These are phyloP conservation scores for Carallia pectinifolia DNA, from an alignment of 345 rosid genomes.

Conservation along the genomic window DNA sequence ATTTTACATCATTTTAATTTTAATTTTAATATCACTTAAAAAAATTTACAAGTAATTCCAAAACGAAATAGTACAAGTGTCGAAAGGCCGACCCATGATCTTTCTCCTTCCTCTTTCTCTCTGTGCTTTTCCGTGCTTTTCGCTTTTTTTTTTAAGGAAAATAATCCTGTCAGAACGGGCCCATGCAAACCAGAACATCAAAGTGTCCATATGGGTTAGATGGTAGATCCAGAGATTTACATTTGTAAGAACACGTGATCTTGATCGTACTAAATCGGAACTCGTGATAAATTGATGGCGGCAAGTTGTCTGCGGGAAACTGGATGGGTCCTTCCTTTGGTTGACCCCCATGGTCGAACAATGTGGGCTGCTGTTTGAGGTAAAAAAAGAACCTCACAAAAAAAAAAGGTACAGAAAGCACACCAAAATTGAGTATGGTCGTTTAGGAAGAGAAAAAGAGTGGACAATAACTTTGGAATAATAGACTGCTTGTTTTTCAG, in stretches of 20 bases:
- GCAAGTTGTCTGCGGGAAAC: neutral
- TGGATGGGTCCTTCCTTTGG: neutral
- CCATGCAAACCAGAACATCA: too few species aligned
- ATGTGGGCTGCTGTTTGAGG: neutral
- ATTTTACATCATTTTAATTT: too few species aligned
- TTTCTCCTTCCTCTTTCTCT: neutral
- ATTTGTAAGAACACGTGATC: neutral
- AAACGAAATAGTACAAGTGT: neutral
- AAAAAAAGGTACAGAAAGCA: too few species aligned
- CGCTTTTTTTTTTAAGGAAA: neutral
- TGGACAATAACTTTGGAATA: too few species aligned
- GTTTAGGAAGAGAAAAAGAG: too few species aligned
- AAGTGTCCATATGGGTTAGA: too few species aligned
- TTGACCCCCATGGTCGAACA: constrained; percentile 2
- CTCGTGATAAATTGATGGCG: neutral
- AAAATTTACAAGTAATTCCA: neutral
- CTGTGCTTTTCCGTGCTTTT: neutral
- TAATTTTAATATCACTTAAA: too few species aligned
- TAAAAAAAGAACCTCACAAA: too few species aligned
- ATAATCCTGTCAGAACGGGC: neutral
- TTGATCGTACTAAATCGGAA: neutral
- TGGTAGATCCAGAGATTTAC: too few species aligned
- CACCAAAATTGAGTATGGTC: too few species aligned
- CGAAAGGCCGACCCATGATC: neutral
- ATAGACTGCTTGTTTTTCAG: too few species aligned